Conservation (phyloP, 208 protist genomes). For the Wallacemonas collosoma region DNA sequence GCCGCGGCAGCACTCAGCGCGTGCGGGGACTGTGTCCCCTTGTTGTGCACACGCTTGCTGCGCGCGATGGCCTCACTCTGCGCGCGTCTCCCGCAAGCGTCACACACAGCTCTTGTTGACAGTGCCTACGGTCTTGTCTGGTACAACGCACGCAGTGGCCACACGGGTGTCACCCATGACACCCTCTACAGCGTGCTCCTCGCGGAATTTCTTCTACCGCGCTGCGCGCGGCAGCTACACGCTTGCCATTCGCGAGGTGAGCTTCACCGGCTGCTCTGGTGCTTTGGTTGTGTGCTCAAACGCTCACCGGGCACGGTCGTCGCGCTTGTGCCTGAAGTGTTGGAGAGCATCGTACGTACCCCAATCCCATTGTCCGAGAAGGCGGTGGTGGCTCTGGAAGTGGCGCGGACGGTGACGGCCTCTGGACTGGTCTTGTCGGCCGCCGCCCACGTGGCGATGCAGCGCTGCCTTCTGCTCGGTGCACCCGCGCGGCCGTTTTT, state of each 20-base stretch:
- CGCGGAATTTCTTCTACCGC: neutral
- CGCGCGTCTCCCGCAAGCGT: neutral
- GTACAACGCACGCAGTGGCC: neutral
- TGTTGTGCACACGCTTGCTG: neutral
- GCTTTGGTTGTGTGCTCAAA: neutral
- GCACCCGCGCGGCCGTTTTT: neutral
- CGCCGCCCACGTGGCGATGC: constrained; percentile 7
- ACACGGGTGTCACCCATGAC: neutral
- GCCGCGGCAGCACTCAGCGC: too few relatives aligned
- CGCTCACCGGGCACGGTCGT: neutral
- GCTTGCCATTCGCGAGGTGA: neutral
- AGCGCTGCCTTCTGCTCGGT: neutral
- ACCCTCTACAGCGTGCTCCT: neutral
- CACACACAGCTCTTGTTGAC: neutral
- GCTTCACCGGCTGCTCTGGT: neutral
- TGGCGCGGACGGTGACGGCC: neutral
- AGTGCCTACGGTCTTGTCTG: neutral
- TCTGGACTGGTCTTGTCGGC: neutral
- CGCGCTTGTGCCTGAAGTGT: neutral
- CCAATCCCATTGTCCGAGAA: constrained; percentile 6
- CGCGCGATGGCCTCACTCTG: neutral
- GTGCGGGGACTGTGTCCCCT: too few relatives aligned
- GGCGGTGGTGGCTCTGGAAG: neutral
- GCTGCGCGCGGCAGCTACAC: neutral
- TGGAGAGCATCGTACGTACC: neutral